Evolutionary conservation across 768 basidiomycete genomes (phyloP).

Genomic region (Crucibulum laeve): DNA sequence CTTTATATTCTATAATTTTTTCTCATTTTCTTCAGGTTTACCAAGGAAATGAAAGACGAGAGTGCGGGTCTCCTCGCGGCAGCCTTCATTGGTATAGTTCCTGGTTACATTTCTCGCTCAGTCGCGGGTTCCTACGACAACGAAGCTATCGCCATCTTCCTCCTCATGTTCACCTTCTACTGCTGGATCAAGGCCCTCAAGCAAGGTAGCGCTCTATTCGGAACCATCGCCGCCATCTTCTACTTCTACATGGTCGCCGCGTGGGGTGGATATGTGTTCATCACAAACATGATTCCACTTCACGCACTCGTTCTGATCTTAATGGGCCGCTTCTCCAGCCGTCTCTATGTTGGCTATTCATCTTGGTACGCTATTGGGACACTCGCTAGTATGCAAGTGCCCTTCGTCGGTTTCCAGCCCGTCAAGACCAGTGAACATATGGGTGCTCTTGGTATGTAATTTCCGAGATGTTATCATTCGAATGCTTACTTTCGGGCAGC

Average conservation of each 20-base stretch:
- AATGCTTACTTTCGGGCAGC: constrained; percentile 35
- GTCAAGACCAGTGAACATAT: constrained; percentile 97
- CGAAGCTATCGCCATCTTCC: constrained; percentile 99
- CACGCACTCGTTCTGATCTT: constrained; percentile 92
- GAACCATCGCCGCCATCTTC: constrained; percentile 87
- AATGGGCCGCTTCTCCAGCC: constrained; percentile 92
- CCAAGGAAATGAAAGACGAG: constrained; percentile 93
- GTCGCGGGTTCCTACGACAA: constrained; percentile 99
- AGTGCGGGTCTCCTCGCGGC: constrained; percentile 96
- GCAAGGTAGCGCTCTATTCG: constrained; percentile 88
- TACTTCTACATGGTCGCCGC: constrained; percentile 99
- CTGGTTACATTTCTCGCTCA: constrained; percentile 97
- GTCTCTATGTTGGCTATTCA: constrained; percentile 93
- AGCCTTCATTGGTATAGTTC: constrained; percentile 96
- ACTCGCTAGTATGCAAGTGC: constrained; percentile 97
- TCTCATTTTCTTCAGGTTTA: constrained; percentile 58
- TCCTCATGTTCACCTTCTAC: constrained; percentile 99
- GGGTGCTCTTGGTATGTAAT: constrained; percentile 81
- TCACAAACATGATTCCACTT: constrained; percentile 99
- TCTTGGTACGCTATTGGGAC: constrained; percentile 99
- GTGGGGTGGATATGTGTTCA: constrained; percentile 99
- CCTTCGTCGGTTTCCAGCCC: constrained; percentile 99
- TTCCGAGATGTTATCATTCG: constrained; percentile 6
- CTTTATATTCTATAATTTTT: not conserved
- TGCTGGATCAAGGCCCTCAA: constrained; percentile 97